These are phyloP conservation scores for Trichophyton benhamiae DNA, from an alignment of 2,329 filamentous ascomycete species.

Conservation along the genomic window DNA sequence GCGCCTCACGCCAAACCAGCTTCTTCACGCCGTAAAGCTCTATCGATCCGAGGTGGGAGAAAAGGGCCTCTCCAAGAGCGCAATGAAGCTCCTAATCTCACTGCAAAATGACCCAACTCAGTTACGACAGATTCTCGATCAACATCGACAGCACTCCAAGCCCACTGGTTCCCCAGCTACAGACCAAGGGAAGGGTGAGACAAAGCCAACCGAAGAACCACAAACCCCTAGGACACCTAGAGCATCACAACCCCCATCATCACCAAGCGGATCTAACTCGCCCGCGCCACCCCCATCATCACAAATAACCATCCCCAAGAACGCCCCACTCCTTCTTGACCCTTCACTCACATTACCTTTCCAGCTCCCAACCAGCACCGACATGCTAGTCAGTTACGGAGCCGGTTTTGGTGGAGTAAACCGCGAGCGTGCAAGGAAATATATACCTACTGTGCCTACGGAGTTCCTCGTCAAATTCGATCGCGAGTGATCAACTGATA, in stretches of 20 bases:
- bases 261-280: not conserved
- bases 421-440: slow-evolving; percentile 81
- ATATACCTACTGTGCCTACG: slow-evolving; percentile 86
- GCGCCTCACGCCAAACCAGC: slow-evolving; percentile 69
- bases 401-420: slow-evolving; percentile 90
- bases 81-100: slow-evolving; percentile 70
- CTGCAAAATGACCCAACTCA: slow-evolving; percentile 63
- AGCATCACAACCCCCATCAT: slow-evolving; percentile 1
- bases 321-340: slow-evolving; percentile 55
- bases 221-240: slow-evolving; percentile 9
- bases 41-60: slow-evolving; percentile 93
- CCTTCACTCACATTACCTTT: slow-evolving; percentile 89
- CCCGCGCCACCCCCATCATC: slow-evolving; percentile 8
- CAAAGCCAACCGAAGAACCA: slow-evolving; percentile 2
- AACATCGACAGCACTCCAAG: slow-evolving; percentile 21
- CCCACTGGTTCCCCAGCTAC: slow-evolving; percentile 14
- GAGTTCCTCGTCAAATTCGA: slow-evolving; percentile 88
- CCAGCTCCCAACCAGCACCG: slow-evolving; percentile 84
- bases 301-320: slow-evolving; percentile 14
- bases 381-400: slow-evolving; percentile 93
- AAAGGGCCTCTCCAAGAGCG: slow-evolving; percentile 76
- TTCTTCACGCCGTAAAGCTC: slow-evolving; percentile 82
- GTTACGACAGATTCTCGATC: slow-evolving; percentile 27
- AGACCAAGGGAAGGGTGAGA: slow-evolving; percentile 9
- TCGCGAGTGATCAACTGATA: slow-evolving; percentile 20